Percentiles rank a stretch among this genome's conserved stretches.
Evolutionary conservation across 106 monocot species (phyloP).

Genomic region (Xerophyta viscosa): DNA sequence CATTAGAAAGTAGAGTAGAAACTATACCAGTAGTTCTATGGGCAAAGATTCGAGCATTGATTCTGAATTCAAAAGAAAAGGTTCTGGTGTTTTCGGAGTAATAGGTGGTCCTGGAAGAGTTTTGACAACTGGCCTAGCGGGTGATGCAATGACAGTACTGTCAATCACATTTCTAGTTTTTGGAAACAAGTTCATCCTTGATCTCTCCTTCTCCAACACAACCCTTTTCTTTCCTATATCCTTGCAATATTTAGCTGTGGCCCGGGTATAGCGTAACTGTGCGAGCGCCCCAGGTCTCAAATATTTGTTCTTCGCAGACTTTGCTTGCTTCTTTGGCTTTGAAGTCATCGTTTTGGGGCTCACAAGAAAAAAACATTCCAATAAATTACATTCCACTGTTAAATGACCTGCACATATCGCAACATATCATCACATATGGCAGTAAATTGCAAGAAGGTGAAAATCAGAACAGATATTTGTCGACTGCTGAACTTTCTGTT

Average conservation of each 20-base stretch:
- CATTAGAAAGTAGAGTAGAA: background rate
- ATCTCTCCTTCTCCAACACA: constrained; percentile 32
- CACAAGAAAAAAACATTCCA: background rate
- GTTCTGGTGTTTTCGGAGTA: constrained; percentile 59
- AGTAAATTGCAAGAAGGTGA: too few relatives aligned
- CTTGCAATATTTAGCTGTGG: constrained; percentile 45
- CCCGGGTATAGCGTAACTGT: constrained; percentile 46
- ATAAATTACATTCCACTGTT: constrained; percentile 1
- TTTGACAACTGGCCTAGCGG: constrained; percentile 2
- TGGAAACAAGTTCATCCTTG: constrained; percentile 22
- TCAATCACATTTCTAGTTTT: background rate
- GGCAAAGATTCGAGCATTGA: constrained; percentile 89
- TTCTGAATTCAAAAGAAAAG: constrained; percentile 15
- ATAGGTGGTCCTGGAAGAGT: constrained; percentile 6
- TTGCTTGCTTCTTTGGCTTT: constrained; percentile 61
- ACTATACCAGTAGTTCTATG: constrained; percentile 68
- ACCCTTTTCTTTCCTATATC: constrained; percentile 79
- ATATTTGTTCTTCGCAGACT: constrained; percentile 50
- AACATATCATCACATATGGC: too few relatives aligned
- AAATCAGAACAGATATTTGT: too few relatives aligned
- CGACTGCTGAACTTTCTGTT: too few relatives aligned
- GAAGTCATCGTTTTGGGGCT: constrained; percentile 32
- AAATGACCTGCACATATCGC: too few relatives aligned
- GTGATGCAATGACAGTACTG: constrained; percentile 19
- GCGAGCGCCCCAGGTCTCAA: constrained; percentile 75